These are phyloP conservation scores for Tagetes erecta DNA, from an alignment of 129 eudicot species.

Conservation along the genomic window DNA sequence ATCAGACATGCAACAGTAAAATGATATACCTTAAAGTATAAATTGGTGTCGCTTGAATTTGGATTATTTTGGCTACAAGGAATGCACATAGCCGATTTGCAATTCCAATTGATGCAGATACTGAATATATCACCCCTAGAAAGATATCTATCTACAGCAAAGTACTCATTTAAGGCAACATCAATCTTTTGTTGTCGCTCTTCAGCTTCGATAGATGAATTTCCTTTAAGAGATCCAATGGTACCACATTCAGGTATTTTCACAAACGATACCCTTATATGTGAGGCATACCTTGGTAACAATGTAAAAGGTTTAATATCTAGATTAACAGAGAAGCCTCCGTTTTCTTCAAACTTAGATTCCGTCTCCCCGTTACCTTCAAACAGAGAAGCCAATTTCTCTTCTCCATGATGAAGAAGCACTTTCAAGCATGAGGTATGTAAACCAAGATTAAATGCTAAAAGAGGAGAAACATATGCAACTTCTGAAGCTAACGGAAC, in stretches of 20 bases:
- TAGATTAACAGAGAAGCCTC: slow-evolving; percentile 39
- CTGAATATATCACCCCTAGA: slow-evolving; percentile 79
- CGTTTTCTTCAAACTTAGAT: slow-evolving; percentile 31
- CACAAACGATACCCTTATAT: slow-evolving; percentile 78
- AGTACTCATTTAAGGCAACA: slow-evolving; percentile 73
- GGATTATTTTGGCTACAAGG: slow-evolving; percentile 53
- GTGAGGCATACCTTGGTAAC: slow-evolving; percentile 78
- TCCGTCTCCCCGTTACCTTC: slow-evolving; percentile 37
- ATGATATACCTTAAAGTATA: slow-evolving; percentile 72
- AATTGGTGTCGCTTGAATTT: slow-evolving; percentile 35
- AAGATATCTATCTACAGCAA: slow-evolving; percentile 79
- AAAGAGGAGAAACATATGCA: slow-evolving; percentile 79
- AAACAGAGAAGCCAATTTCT: slow-evolving; percentile 57
- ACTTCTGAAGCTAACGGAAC: slow-evolving; percentile 43
- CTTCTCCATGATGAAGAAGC: slow-evolving; percentile 72
- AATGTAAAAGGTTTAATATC: slow-evolving; percentile 57
- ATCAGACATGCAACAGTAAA: slow-evolving; percentile 4
- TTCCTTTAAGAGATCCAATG: slow-evolving; percentile 63
- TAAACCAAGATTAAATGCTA: slow-evolving; percentile 76
- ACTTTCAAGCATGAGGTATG: slow-evolving; percentile 71
- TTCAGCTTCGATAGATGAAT: slow-evolving; percentile 63
- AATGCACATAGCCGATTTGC: slow-evolving; percentile 77
- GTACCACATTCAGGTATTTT: slow-evolving; percentile 87
- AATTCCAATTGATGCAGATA: slow-evolving; percentile 69
- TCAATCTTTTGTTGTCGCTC: slow-evolving; percentile 87